Conservation (phyloP, 129 eudicot genomes). For the Tagetes erecta region DNA sequence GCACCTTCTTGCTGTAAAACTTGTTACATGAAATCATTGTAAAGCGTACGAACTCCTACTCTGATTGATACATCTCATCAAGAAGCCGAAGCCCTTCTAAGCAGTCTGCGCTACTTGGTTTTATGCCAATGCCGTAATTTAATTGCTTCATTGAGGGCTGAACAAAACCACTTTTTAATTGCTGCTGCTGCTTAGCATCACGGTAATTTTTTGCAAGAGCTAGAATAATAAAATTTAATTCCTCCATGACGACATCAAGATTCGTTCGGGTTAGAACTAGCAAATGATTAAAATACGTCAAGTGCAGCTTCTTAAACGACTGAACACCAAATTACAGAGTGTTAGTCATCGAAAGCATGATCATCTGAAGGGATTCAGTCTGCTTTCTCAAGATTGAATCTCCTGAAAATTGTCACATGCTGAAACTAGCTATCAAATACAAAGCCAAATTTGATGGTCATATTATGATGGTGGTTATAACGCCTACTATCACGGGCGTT, state of each 20-base stretch:
- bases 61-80: constrained; percentile 82
- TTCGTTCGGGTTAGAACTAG: neutral
- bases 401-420: neutral
- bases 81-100: constrained; percentile 75
- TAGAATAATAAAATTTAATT: constrained; percentile 46
- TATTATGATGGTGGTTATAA: too few species aligned
- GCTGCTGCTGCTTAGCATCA: constrained; percentile 62
- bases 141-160: constrained; percentile 53
- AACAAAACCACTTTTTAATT: constrained; percentile 57
- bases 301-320: constrained; percentile 7
- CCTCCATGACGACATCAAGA: constrained; percentile 55
- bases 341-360: constrained; percentile 58
- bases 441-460: too few species aligned
- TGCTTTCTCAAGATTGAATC: constrained; percentile 63
- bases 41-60: constrained; percentile 47
- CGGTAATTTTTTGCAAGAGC: constrained; percentile 58
- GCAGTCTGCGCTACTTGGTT: constrained; percentile 77
- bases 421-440: too few species aligned
- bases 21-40: neutral
- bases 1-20: neutral
- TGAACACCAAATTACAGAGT: constrained; percentile 46
- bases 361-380: constrained; percentile 62
- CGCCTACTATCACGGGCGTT: too few species aligned
- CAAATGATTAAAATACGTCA: neutral
- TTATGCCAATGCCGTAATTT: constrained; percentile 61